Base-by-base conservation (phyloP, 2,329 filamentous ascomycete species). In the Trichoderma sp. region DNA sequence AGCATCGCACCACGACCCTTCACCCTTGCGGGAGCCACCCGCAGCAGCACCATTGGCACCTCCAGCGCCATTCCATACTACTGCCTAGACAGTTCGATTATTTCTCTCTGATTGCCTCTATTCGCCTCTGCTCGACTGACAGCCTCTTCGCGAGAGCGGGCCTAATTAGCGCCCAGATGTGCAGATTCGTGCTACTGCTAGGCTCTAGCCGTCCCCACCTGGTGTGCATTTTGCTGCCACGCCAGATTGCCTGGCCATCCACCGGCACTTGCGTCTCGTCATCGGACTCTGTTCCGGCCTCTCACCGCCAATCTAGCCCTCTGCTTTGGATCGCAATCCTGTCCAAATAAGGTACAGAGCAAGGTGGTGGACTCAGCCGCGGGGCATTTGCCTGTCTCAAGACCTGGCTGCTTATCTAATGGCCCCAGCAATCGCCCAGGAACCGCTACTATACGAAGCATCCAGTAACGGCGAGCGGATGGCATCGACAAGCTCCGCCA, bases 261-360 rank as follows among this genome's bases (percentile, higher is more conserved):
- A 59, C 35, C 64, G 64, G 64, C 55, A 67, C 64, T 67, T 67
- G 64, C 55, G 64, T 67, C 64, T 52, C 29, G 40, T 49, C 55
- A 67, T 67, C 64, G 55, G 55, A 52, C 55, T 57, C 33, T 31
- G 5, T 47, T 59, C 64, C 64, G 63, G 31, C 29, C 59, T 35
- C 64, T 67, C 64, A 67, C 64, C 64, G 64, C 64, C 64, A 49
- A 67, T 67, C 64, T 27, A 59, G 29, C 19, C 6, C 55, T 57
- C 14, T 57, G 27, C 27, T 57, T 43, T 49, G 49, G 52, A 35
- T n/a, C 33, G 63, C n/a, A 57, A 19, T 43, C 6, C 40, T 43
- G 40, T 8, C 19, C 16, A n/a, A 16, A 29, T 31, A 57, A 21
- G 21, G 55, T 33, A 40, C 35, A 21, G 57, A 40, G 52, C 55